Base-by-base conservation (phyloP, 768 basidiomycete species). In the Termitomyces sp. region DNA sequence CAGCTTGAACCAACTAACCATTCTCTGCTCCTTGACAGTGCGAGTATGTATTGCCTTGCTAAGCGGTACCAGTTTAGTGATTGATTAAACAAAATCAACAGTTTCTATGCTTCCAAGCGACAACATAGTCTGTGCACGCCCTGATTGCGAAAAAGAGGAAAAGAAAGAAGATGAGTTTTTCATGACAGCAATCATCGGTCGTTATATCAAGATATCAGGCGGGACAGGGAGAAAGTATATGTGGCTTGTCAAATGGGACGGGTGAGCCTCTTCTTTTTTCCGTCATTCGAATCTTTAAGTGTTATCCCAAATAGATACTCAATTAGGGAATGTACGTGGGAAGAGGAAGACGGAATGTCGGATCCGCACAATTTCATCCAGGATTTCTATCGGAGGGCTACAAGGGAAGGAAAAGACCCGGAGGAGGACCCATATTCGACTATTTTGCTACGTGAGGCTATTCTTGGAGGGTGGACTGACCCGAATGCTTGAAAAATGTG, bases 211-310 rank as follows among this genome's bases (percentile, higher is more conserved):
- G 38, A 60, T 63, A 17, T 58, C 65, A 28, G 60, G 69, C 12
- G 67, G 70, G 12, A 33, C 47, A 5, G 68, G 66, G 8, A 45
- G 56, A 28, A 50, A 47, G 5, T 63, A 66, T 11, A 50, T 62
- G 2, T 77, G 75, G 66, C 70, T 77, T 17, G 68, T 77, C 19
- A 74, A 72, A 64, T 77, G 75, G 75, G 69, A 71, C 12, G 70
- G 69, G 75, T 75, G 45, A 63, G 70, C 23, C 14, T 38, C 10
- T 15, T 38, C 3, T 17, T 38, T 38, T 12, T 17, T 3, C 15
- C 12, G 11, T 15, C 37, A 38, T 38, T 1, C 6, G 15, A 38
- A 0, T 17, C 3, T 17, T 37, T 0, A 37, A 12, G 15, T 17
- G 5, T 17, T 17, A 38, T 38, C 17, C 17, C 35, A 0, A 11